Evolutionary conservation across 805 yeast genomes (phyloP).

Genomic region (Candida stauntonica): DNA sequence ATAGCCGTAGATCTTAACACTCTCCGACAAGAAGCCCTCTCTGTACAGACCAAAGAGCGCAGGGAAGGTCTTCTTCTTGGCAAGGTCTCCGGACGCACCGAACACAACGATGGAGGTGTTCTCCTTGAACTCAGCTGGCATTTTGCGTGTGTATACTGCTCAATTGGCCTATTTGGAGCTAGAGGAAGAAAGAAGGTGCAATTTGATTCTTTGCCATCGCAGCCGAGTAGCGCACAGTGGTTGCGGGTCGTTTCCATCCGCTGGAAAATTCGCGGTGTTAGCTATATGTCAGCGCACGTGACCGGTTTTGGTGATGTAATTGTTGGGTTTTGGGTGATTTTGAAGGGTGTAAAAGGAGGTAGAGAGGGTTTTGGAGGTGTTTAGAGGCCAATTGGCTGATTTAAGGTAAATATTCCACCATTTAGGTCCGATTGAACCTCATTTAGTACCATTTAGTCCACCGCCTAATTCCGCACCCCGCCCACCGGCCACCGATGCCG

Average conservation of each 20-base stretch:
- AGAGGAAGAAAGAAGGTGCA: background rate
- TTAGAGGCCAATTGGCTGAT: too few species aligned
- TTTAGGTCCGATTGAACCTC: too few species aligned
- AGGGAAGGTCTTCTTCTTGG: constrained; percentile 92
- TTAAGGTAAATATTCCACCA: too few species aligned
- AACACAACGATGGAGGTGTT: constrained; percentile 74
- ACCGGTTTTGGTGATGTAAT: background rate
- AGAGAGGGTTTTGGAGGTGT: too few species aligned
- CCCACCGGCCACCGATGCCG: too few species aligned
- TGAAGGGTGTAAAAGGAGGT: too few species aligned
- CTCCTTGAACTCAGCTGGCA: constrained; percentile 44
- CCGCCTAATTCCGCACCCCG: too few species aligned
- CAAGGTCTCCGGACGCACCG: constrained; percentile 94
- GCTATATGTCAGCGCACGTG: background rate
- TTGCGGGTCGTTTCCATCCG: background rate
- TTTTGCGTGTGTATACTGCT: constrained; percentile 1
- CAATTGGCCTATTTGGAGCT: background rate
- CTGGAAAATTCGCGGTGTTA: background rate
- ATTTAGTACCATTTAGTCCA: too few species aligned
- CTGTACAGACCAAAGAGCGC: constrained; percentile 73
- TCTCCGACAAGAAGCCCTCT: constrained; percentile 69
- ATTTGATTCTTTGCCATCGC: background rate
- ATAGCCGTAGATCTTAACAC: constrained; percentile 80
- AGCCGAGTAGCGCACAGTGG: too few species aligned
- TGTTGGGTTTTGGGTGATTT: too few species aligned